These are phyloP conservation scores for Umbelopsis sp. DNA, from an alignment of 192 early-diverging fungal species.

Conservation along the genomic window DNA sequence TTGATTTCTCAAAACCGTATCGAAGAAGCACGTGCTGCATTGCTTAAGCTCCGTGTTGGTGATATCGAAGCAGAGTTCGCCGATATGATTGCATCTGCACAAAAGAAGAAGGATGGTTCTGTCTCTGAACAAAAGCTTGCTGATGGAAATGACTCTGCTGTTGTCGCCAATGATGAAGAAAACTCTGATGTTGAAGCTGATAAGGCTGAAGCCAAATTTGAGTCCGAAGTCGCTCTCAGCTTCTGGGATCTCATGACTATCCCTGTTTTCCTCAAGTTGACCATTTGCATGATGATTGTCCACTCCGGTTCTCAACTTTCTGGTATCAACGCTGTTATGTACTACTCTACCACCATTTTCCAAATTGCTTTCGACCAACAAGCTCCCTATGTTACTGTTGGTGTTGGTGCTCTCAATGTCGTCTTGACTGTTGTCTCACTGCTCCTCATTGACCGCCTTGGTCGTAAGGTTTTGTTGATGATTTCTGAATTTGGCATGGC, in stretches of 20 bases:
- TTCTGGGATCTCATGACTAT: slow-evolving; percentile 33
- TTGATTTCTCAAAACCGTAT: slow-evolving; percentile 56
- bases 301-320: slow-evolving; percentile 60
- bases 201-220: slow-evolving; percentile 1
- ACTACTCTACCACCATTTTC: slow-evolving; percentile 68
- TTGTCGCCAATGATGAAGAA: background rate
- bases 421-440: slow-evolving; percentile 58
- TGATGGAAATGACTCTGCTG: slow-evolving; percentile 14
- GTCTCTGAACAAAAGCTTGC: slow-evolving; percentile 13
- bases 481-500: slow-evolving; percentile 63
- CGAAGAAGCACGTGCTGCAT: slow-evolving; percentile 59
- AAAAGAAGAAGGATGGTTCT: slow-evolving; percentile 20
- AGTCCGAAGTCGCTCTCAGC: slow-evolving; percentile 24
- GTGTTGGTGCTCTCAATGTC: slow-evolving; percentile 60
- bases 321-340: slow-evolving; percentile 69
- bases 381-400: slow-evolving; percentile 54
- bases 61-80: slow-evolving; percentile 63
- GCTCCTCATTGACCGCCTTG: slow-evolving; percentile 57
- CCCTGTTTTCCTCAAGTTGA: slow-evolving; percentile 43
- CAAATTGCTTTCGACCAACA: slow-evolving; percentile 50
- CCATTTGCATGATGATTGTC: slow-evolving; percentile 58
- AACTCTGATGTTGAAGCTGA: background rate
- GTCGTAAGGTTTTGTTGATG: slow-evolving; percentile 61
- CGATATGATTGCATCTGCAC: slow-evolving; percentile 39
- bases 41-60: slow-evolving; percentile 57